Base-by-base conservation (phyloP, 352 stramenopile species). In the Phytophthora pisi region DNA sequence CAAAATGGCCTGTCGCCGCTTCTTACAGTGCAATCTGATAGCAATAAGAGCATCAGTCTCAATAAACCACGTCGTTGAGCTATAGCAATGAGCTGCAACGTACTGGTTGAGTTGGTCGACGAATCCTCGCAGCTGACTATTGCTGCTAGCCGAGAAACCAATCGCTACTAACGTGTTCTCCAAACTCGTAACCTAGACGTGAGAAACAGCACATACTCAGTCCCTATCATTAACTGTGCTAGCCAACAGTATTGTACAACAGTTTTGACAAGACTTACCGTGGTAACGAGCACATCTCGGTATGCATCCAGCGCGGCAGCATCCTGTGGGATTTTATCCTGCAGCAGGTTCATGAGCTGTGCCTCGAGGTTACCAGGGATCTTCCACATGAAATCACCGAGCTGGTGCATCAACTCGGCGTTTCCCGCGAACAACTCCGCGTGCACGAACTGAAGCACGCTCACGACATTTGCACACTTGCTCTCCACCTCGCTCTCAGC, bases 251-350 rank as follows among this genome's bases (percentile, higher is more conserved):
- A 13, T 26, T 43, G 6, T 3, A 11, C 20, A 13, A 54, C 49
- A 53, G 0, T 16, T 26, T 47, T 58, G 15, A n/a, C 8, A 4
- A 50, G 1, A 59, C 69, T 30, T 66, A 93, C 85, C 23, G 78
- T 63, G 38, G 68, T 68, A 15, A 57, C 43, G 1, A 91, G 57
- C 0, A 68, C 67, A 38, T 89, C 75, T 23, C 80, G 68, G 56
- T 90, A 93, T 24, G 61, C 54, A 13, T 82, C 74, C 18, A 91
- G 71, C 4, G 77, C 70, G 3, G 71, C 64, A 30, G 77, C 65
- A 53, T 91, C 83, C 52, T 91, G 83, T 0, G 85, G 85, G 31
- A 93, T 91, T 34, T 84, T 87, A 47, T 90, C 78, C 36, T 91
- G 81, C 3, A 93, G 57, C 26, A 89, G 34, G 31, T 77, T 77